Percentiles rank a stretch among this genome's conserved stretches.
These are phyloP conservation scores for Lachancea lanzarotensis DNA, from an alignment of 805 yeast genomes.

Conservation along the genomic window DNA sequence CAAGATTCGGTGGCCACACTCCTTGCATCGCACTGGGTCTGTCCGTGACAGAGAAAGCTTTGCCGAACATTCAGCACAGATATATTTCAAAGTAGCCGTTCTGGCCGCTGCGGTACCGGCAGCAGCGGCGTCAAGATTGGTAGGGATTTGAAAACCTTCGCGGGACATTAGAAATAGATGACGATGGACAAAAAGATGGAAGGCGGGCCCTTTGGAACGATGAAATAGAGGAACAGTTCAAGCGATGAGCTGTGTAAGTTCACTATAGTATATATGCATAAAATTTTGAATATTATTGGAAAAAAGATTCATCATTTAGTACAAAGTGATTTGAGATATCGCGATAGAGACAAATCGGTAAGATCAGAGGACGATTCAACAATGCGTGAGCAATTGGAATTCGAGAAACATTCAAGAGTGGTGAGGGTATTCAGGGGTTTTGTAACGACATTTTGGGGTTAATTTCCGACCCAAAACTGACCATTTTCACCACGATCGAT, in stretches of 20 bases:
- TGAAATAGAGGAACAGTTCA: not conserved
- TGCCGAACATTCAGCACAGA: slow-evolving; percentile 95
- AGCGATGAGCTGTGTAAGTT: not conserved
- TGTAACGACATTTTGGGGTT: not conserved
- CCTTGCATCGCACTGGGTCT: slow-evolving; percentile 97
- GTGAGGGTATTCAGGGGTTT: not conserved
- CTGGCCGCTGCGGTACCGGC: slow-evolving; percentile 64
- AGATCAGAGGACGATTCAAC: no score
- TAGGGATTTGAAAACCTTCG: slow-evolving; percentile 84
- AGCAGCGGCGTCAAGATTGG: slow-evolving; percentile 79
- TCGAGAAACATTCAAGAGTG: not conserved
- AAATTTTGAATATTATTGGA: slow-evolving; percentile 1
- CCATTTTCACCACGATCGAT: slow-evolving; percentile 39
- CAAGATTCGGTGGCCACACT: slow-evolving; percentile 96
- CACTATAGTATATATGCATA: not conserved
- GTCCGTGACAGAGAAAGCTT: slow-evolving; percentile 80
- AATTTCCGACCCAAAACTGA: slow-evolving; percentile 31
- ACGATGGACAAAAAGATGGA: not conserved
- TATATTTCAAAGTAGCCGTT: slow-evolving; percentile 81
- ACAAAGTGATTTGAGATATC: slow-evolving; percentile 3
- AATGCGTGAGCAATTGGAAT: no score
- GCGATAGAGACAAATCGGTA: no score
- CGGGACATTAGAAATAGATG: slow-evolving; percentile 39
- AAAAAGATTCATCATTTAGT: not conserved
- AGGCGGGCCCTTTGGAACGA: not conserved